Base-by-base conservation (phyloP, 352 stramenopile genomes). In the Peronospora tabacina region DNA sequence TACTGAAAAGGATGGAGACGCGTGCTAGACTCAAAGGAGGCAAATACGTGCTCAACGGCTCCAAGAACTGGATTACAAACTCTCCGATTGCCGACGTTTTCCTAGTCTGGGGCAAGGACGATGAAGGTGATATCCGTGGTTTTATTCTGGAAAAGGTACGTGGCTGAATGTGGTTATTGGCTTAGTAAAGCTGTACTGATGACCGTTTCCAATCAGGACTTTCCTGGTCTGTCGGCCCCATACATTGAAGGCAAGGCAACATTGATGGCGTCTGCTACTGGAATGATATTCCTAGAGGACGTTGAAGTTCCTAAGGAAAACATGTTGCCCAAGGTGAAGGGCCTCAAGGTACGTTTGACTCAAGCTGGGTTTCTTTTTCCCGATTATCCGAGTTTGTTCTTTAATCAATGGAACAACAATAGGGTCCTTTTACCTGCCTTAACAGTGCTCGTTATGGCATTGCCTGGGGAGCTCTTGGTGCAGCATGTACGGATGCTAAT, bases 241-340 rank as follows among this genome's bases (percentile, higher is more conserved):
- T 95, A 96, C 57, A 98, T 98, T 55, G 80, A 98, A 67, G 95
- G 96, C 48, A 99, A 99, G 66, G 87, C 96, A 28, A 92, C 80
- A 29, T 68, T 99, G 35, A 88, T 97, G 53, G 95, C 96, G 16
- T 97, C 85, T 37, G 79, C 71, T 15, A 99, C 96, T 0, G 96
- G 96, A 44, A 97, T 97, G 80, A 98, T 99, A 48, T 97, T 98
- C 63, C 86, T 99, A 68, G 95, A 98, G 43, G 90, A 98, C 55
- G 94, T 98, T 19, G 71, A 89, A 58, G 85, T 98, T 10, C 94
- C 94, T 3, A 86, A 82, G 44, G 82, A 95, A 36, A 96, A 98
- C 68, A 89, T 97, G 75, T 73, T 99, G 22, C 83, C 81, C 1
- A 86, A 92, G 63, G 82, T 87, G 39, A 93, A 90, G 61, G 79